phyloP scores from a whole-genome alignment of 2,329 filamentous ascomycete genomes.

The Diaporthe vexans region DNA sequence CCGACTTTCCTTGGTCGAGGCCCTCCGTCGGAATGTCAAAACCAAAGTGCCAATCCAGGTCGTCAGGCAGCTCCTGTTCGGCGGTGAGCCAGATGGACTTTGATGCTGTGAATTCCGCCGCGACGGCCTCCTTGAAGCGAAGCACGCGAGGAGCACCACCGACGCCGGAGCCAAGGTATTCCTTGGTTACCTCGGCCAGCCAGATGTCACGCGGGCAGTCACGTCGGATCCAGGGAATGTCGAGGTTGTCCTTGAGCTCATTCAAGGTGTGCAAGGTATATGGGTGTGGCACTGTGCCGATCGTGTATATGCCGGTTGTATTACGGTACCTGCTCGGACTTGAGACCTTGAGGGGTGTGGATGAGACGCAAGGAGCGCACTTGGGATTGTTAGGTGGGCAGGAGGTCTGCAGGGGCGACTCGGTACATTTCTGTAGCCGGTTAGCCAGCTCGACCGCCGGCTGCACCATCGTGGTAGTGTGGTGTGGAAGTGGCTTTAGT shows the following conservation, averaged over 20 bases:
- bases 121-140: constrained; percentile 85
- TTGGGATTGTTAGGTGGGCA: constrained; percentile 86
- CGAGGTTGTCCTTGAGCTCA: constrained; percentile 71
- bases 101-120: constrained; percentile 72
- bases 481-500: constrained; percentile 81
- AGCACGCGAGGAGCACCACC: constrained; percentile 76
- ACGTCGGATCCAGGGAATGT: constrained; percentile 75
- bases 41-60: constrained; percentile 91
- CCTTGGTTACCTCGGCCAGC: constrained; percentile 79
- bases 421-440: constrained; percentile 81
- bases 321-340: constrained; percentile 80
- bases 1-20: constrained; percentile 66
- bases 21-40: constrained; percentile 79
- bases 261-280: constrained; percentile 83
- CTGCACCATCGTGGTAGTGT: constrained; percentile 80
- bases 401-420: constrained; percentile 78
- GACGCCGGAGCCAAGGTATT: constrained; percentile 74
- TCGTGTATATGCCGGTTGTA: constrained; percentile 79
- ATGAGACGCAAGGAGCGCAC: constrained; percentile 81
- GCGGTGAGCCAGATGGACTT: constrained; percentile 86
- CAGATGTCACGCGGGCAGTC: constrained; percentile 82
- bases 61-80: constrained; percentile 72
- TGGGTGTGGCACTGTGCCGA: constrained; percentile 91
- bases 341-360: constrained; percentile 75
- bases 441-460: constrained; percentile 80